Conservation (phyloP, 345 rosid genomes). For the Firmiana major region DNA sequence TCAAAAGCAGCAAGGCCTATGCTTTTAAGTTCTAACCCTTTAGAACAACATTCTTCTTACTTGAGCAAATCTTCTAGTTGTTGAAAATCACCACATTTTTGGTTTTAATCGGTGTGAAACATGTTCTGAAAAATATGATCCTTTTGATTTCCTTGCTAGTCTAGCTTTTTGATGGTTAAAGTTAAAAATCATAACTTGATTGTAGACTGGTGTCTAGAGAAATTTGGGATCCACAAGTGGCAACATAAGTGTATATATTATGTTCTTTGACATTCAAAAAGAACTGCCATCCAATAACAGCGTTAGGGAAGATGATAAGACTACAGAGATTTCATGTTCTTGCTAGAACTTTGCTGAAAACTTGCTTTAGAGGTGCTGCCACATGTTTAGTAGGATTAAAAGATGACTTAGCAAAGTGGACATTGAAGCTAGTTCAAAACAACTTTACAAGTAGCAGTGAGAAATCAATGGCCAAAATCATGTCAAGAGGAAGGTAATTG, state of each 20-base stretch:
- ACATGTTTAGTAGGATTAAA: neutral
- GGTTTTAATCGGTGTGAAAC: neutral
- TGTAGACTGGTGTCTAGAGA: neutral
- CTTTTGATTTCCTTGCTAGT: neutral
- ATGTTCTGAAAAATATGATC: neutral
- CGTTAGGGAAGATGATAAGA: neutral
- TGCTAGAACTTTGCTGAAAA: neutral
- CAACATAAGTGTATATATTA: neutral
- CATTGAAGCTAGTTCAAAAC: neutral
- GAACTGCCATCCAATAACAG: neutral
- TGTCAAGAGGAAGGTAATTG: neutral
- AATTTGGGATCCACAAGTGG: neutral
- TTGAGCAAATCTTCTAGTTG: neutral
- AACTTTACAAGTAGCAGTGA: neutral
- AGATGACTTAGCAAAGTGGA: neutral
- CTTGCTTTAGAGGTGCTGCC: conserved; percentile 5
- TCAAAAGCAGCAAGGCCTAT: too few relatives aligned
- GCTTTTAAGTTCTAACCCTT: neutral
- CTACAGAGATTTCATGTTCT: neutral
- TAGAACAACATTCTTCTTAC: neutral
- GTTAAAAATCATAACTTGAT: neutral
- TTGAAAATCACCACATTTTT: neutral
- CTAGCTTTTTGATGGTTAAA: neutral
- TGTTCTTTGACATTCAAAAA: neutral
- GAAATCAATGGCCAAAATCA: neutral